Base-by-base conservation (phyloP, 768 basidiomycete genomes). In the Hypsizygus marmoreus region DNA sequence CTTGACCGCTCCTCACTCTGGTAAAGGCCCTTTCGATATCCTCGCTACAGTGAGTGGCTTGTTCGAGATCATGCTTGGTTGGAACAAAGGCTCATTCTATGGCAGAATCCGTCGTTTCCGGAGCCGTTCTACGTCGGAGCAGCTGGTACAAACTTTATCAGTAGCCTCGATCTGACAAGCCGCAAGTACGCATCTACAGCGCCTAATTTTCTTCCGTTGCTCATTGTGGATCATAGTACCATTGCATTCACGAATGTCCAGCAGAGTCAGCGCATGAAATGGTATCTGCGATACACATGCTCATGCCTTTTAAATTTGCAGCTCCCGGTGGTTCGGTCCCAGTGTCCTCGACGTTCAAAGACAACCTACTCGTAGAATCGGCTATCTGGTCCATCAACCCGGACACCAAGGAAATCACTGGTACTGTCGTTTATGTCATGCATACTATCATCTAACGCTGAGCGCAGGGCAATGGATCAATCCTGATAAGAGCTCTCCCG, bases 321-420 rank as follows among this genome's bases (percentile, higher is more conserved):
- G 74, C 71, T 4, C 56, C 61, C 14, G 49, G 63, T 30, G 55
- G 56, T 25, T 67, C 70, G 0, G 56, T 50, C 17, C 70, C 73
- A 2, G 62, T 64, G 16, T 40, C 25, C 17, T 57, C 58, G 17
- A 50, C 57, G 10, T 52, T 42, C 9, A 23, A 49, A 23, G 47
- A 53, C 10, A 49, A 39, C 25, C 32, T 40, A 10, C 50, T 59
- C 20, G 67, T 63, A 35, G 73, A 79, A 53, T 77, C 76, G 19
- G 64, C 74, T 19, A 75, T 79, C 44, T 80, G 78, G 78, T 57
- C 65, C 24, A 55, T 73, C 40, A 50, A 78, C 50, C 49, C 55
- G 3, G 47, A 47, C 11, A 74, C 71, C 6, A 59, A 66, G 25
- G 61, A 76, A 53, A 54, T 80, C 22, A 67, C 60, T 43, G 67